Evolutionary conservation across 305 asterid genomes (phyloP).

Genomic region (Vinca major): DNA sequence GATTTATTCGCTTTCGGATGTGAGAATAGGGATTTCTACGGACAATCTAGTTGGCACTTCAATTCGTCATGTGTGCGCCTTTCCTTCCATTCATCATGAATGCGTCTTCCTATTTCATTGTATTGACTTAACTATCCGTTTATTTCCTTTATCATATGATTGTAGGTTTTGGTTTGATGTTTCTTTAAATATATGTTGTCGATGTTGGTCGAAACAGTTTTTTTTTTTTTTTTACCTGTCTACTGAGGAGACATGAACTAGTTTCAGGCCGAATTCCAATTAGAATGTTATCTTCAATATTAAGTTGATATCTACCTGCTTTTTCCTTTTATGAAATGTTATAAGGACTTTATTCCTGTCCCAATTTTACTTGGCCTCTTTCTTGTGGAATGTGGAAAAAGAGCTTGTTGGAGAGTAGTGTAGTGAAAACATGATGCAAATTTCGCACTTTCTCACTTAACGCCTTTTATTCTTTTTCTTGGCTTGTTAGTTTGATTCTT

Average conservation of each 20-base stretch:
- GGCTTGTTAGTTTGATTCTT: neutral
- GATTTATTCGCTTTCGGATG: neutral
- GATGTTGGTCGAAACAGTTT: no score
- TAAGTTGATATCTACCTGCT: neutral
- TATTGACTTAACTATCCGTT: no score
- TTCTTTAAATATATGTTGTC: no score
- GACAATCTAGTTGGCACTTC: neutral
- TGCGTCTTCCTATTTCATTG: no score
- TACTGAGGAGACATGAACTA: no score
- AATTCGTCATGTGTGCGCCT: neutral
- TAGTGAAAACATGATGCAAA: neutral
- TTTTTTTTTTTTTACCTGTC: no score
- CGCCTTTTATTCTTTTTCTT: no score
- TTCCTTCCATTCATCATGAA: neutral
- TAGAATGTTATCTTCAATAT: neutral
- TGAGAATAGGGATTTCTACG: neutral
- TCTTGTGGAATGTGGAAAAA: no score
- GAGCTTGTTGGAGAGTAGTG: neutral
- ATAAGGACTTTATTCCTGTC: neutral
- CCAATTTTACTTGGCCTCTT: neutral
- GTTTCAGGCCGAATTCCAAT: no score
- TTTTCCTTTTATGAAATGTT: neutral
- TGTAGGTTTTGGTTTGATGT: no score
- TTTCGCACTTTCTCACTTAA: neutral
- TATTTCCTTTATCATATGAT: no score